Conservation (phyloP, 2,329 filamentous ascomycete species). For the Calonectria montana region DNA sequence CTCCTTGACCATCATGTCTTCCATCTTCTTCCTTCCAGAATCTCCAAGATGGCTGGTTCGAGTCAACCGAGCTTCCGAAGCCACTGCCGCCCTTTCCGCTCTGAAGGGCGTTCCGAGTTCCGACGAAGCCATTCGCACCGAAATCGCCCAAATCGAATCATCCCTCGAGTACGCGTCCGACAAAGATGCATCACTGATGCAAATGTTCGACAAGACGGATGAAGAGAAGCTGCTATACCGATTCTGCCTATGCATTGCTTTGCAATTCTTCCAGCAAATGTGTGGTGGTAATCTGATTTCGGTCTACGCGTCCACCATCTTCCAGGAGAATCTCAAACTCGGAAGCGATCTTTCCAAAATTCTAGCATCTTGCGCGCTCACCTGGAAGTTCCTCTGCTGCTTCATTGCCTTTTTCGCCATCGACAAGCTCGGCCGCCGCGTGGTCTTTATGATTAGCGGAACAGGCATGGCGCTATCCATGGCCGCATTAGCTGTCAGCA, state of each 20-base stretch:
- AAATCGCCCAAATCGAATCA: slow-evolving; percentile 60
- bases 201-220: slow-evolving; percentile 60
- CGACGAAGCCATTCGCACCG: slow-evolving; percentile 49
- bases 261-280: slow-evolving; percentile 48
- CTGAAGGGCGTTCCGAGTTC: slow-evolving; percentile 54
- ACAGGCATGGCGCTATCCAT: slow-evolving; percentile 42
- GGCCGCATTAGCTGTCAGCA: slow-evolving; percentile 41
- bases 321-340: slow-evolving; percentile 41
- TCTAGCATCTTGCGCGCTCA: slow-evolving; percentile 40
- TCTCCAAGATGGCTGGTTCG: slow-evolving; percentile 51
- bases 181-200: slow-evolving; percentile 49
- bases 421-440: slow-evolving; percentile 44
- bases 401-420: slow-evolving; percentile 44
- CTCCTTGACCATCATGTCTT: slow-evolving; percentile 46
- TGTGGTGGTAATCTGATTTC: slow-evolving; percentile 43
- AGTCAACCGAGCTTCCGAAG: slow-evolving; percentile 47
- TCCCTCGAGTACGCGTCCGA: slow-evolving; percentile 57
- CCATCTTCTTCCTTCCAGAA: slow-evolving; percentile 51
- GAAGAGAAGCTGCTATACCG: slow-evolving; percentile 63
- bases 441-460: slow-evolving; percentile 41
- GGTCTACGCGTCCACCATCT: slow-evolving; percentile 46
- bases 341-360: slow-evolving; percentile 36
- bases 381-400: slow-evolving; percentile 48
- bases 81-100: slow-evolving; percentile 47
- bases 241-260: slow-evolving; percentile 45